Conservation (phyloP, 1,284 basidiomycete species). For the Boletus sp. region DNA sequence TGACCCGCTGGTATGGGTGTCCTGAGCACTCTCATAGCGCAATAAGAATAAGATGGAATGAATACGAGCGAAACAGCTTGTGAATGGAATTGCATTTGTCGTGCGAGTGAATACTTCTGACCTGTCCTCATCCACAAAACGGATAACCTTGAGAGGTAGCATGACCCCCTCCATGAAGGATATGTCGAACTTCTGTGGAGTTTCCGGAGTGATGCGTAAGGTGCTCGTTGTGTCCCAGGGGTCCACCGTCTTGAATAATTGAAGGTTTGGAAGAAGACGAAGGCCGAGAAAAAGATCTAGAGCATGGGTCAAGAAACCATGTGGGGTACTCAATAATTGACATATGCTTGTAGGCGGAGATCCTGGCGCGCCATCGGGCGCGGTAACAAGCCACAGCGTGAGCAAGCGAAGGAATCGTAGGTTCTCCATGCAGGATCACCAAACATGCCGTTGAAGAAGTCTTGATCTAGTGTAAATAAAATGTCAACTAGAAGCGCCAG, state of each 20-base stretch:
- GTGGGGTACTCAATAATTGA: no score
- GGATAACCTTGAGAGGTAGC: background rate
- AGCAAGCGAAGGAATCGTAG: slow-evolving; percentile 12
- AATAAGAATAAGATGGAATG: background rate
- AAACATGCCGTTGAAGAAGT: background rate
- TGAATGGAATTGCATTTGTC: background rate
- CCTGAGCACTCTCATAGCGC: slow-evolving; percentile 8
- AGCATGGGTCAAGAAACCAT: background rate
- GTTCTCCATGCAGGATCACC: background rate
- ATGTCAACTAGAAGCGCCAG: no score
- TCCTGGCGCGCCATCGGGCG: no score
- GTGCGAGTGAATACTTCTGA: background rate
- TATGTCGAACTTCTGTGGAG: background rate
- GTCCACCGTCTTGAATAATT: no score
- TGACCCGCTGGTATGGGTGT: slow-evolving; percentile 39
- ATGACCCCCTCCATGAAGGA: background rate
- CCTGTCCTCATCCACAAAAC: slow-evolving; percentile 13
- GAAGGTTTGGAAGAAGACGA: background rate
- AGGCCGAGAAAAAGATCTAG: background rate
- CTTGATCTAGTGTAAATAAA: no score
- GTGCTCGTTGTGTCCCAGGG: no score
- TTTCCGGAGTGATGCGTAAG: no score
- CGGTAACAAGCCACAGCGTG: background rate
- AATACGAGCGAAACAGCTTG: background rate
- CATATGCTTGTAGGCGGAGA: no score